Base-by-base conservation (phyloP, 2,329 filamentous ascomycete species). In the Taxawa tesnikishii region DNA sequence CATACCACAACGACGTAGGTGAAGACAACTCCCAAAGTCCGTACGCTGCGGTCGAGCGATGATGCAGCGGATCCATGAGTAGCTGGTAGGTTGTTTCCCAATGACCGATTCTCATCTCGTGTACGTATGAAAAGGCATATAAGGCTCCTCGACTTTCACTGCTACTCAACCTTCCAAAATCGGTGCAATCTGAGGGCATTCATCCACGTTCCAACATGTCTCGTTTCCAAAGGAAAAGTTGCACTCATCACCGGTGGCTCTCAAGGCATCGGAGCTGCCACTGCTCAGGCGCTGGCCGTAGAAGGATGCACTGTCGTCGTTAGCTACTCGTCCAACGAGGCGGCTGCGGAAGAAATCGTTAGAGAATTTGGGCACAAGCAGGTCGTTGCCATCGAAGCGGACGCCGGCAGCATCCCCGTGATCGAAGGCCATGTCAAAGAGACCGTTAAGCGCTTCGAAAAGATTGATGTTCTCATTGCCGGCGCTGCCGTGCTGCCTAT, bases 381-480 rank as follows among this genome's bases (percentile, higher is more conserved):
- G 4, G 63, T 65, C 5, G 47, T 70, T n/a, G 65, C 68, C 15
- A 58, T 80, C 17, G 62, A 72, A 53, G 73, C 69, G 2, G 63
- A 79, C 42, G 69, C 59, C 3, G 59, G 60, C 14, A 61, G 53
- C 17, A 39, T 71, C 4, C 16, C 46, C 0, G 65, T 62, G 6
- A 56, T 71, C 34, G 57, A 62, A n/a, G 48, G 46, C 11, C 56
- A 78, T 7, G 60, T 78, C 12, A 48, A 60, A 2, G 52, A 55
- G 5, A 59, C 67, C 0, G 58, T 75, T 1, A 42, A 55, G 3
- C 58, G 56, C 26, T 75, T 68, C 40, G 66, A 65, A 16, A 62
- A 62, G 37, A 66, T 79, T 40, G 73, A 79, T 53, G 62, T 75
- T 21, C 39, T 77, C 3, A 56, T 78, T 27, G 56, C 66, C 3